These are phyloP conservation scores for Forsythia viridissima DNA, from an alignment of 257 asterid species.

Conservation along the genomic window DNA sequence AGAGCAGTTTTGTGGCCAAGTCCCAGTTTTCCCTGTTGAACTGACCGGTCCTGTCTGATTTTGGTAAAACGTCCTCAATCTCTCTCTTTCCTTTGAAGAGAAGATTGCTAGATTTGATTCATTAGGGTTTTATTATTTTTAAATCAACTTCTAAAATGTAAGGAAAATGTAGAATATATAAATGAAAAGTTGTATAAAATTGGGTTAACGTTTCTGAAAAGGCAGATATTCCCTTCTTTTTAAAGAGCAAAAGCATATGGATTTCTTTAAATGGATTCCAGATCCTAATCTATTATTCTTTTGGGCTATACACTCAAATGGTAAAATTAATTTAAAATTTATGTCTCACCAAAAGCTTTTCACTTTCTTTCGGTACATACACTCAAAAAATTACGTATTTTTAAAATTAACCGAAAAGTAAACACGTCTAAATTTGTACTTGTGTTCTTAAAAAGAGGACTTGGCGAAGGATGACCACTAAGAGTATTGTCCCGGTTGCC, in stretches of 20 bases:
- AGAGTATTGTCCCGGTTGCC: no score
- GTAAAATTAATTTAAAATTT: not conserved
- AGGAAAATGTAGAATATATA: not conserved
- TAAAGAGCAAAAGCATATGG: conserved; percentile 15
- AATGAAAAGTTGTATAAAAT: not conserved
- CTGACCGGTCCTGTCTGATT: no score
- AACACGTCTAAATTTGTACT: not conserved
- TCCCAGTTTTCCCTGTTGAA: no score
- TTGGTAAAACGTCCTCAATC: not conserved
- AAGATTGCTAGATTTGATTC: not conserved
- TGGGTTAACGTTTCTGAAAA: not conserved
- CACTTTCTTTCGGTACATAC: not conserved
- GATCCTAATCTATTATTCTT: not conserved
- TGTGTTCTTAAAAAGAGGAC: no score
- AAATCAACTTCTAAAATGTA: not conserved
- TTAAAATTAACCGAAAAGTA: no score
- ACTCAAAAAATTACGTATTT: not conserved
- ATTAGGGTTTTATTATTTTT: not conserved
- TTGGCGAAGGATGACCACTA: not conserved
- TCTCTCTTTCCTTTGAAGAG: not conserved
- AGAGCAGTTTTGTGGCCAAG: no score
- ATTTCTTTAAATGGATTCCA: conserved; percentile 17
- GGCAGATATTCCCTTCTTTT: conserved; percentile 16
- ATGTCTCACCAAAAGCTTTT: not conserved
- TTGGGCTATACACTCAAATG: conserved; percentile 1